Percentiles rank a stretch among this genome's conserved stretches.
Conservation (phyloP, 2,329 filamentous ascomycete species). For the Plenodomus tracheiphilus region DNA sequence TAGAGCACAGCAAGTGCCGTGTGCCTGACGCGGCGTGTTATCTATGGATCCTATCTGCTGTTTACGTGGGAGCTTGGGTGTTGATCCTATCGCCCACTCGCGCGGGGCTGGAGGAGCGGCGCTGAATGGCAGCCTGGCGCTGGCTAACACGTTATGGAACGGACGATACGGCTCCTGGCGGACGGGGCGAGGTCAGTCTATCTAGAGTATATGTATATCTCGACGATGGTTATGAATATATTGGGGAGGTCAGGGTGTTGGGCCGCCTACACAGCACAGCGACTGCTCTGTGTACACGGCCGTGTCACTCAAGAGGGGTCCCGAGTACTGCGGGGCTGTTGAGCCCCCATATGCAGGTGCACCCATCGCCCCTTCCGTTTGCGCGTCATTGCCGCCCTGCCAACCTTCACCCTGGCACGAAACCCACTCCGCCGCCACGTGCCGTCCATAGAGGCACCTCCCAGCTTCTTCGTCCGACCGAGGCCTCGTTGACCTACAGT, state of each 20-base stretch:
- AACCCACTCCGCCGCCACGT: background rate
- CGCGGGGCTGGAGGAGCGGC: constrained; percentile 6
- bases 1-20: constrained; percentile 11
- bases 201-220: too few species aligned
- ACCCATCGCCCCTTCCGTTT: background rate
- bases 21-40: constrained; percentile 16
- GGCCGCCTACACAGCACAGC: too few species aligned
- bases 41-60: constrained; percentile 10
- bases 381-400: background rate
- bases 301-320: background rate
- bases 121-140: background rate
- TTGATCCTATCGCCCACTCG: background rate
- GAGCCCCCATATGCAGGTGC: constrained; percentile 6
- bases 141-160: background rate
- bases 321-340: constrained; percentile 18
- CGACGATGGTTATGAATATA: too few species aligned
- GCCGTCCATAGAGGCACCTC: too few species aligned
- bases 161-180: background rate
- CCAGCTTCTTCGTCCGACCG: too few species aligned
- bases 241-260: too few species aligned
- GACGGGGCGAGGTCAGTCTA: background rate
- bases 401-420: too few species aligned
- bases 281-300: background rate
- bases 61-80: constrained; percentile 2
- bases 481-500: too few species aligned